These are phyloP conservation scores for Speleostelium caveatum DNA, from an alignment of 78 protist genomes.

Conservation along the genomic window DNA sequence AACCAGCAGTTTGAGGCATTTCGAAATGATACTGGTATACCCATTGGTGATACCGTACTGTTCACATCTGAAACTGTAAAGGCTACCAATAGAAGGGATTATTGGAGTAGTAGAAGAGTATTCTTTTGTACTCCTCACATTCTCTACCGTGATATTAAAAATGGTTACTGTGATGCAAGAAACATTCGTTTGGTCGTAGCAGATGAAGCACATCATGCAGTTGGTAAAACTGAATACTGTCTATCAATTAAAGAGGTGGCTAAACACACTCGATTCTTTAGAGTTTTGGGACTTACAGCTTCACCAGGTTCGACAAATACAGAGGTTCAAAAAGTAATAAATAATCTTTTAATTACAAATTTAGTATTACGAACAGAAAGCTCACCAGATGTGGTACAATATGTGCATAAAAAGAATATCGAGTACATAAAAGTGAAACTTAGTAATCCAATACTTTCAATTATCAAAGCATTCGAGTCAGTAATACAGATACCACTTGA, in stretches of 20 bases:
- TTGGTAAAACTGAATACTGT: conserved; percentile 88
- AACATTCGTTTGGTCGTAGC: conserved; percentile 75
- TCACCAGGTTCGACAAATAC: conserved; percentile 94
- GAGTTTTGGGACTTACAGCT: conserved; percentile 96
- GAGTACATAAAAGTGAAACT: conserved; percentile 8
- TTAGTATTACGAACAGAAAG: conserved; percentile 86
- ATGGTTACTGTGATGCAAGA: conserved; percentile 50
- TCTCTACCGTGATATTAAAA: conserved; percentile 79
- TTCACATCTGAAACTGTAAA: conserved; percentile 81
- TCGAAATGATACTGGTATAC: conserved; percentile 60
- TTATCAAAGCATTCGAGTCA: not conserved
- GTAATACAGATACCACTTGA: not conserved
- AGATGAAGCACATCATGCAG: conserved; percentile 95
- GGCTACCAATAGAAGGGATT: not conserved
- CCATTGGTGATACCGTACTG: conserved; percentile 1
- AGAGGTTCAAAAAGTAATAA: conserved; percentile 81
- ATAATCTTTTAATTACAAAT: conserved; percentile 81
- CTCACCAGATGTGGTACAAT: conserved; percentile 69
- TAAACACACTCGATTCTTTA: conserved; percentile 36
- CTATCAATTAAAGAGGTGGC: conserved; percentile 33
- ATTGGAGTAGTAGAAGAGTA: conserved; percentile 85
- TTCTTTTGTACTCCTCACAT: conserved; percentile 95
- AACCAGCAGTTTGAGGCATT: conserved; percentile 95
- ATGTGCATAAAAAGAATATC: conserved; percentile 22
- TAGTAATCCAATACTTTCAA: not conserved